A percentile compares a stretch with the other conserved stretches of the same genome.
phyloP scores from a whole-genome alignment of 176 grass and related monocot species.

The Oryza glumipatula region DNA sequence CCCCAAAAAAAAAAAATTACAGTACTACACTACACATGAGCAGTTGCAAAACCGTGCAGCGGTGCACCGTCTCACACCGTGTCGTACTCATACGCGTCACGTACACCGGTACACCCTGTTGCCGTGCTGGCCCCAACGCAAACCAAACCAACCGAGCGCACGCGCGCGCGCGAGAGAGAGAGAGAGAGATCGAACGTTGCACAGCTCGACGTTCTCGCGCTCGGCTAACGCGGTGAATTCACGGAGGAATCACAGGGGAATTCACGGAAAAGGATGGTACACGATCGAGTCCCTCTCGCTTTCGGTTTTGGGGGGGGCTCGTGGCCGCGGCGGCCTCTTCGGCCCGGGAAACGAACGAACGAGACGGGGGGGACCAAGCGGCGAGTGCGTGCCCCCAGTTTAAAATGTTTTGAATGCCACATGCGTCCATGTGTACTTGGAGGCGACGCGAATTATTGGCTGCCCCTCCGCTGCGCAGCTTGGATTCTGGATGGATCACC shows the following conservation, averaged over 20 bases:
- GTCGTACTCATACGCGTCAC: neutral
- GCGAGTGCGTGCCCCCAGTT: neutral
- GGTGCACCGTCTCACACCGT: neutral
- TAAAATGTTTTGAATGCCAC: slow-evolving; percentile 57
- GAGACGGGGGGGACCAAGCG: slow-evolving; percentile 24
- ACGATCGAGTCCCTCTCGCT: neutral
- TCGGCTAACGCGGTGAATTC: neutral
- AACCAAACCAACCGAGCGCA: neutral
- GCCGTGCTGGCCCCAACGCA: neutral
- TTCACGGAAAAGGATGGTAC: neutral
- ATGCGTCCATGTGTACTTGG: slow-evolving; percentile 58
- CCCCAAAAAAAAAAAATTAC: neutral
- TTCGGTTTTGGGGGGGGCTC: neutral
- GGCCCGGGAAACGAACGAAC: neutral
- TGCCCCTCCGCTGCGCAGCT: slow-evolving; percentile 15
- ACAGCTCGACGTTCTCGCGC: neutral
- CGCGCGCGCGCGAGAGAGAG: no score
- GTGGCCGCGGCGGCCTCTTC: neutral
- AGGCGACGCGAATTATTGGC: slow-evolving; percentile 37
- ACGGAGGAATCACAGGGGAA: neutral
- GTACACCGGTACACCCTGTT: neutral
- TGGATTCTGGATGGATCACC: slow-evolving; percentile 28
- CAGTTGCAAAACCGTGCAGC: neutral
- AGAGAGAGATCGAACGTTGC: neutral
- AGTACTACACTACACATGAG: neutral